Conservation (phyloP, 257 asterid genomes). For the Solanum lycopersicoides region DNA sequence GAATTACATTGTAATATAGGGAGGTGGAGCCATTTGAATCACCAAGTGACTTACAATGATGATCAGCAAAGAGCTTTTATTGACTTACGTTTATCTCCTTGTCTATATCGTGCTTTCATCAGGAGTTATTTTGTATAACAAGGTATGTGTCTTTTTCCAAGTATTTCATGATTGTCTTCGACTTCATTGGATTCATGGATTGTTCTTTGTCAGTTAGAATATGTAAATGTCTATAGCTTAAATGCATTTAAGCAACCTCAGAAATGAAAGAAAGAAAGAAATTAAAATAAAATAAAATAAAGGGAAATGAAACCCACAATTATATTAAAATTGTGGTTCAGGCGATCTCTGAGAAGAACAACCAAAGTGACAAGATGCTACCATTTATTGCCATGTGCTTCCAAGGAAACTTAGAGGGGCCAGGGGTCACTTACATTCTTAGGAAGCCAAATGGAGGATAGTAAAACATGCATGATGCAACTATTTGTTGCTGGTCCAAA, state of each 20-base stretch:
- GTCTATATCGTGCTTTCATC: slow-evolving; percentile 76
- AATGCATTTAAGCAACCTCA: background rate
- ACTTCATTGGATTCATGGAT: background rate
- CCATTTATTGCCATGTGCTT: background rate
- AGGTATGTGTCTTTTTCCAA: slow-evolving; percentile 32
- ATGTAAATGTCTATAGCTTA: background rate
- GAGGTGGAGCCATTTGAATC: background rate
- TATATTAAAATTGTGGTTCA: background rate
- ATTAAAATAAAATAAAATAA: background rate
- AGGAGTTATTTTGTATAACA: slow-evolving; percentile 89
- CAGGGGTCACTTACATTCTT: background rate
- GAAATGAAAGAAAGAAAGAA: background rate
- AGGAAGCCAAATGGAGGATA: background rate
- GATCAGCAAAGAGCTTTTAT: slow-evolving; percentile 72
- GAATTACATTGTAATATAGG: background rate
- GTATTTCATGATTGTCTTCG: background rate
- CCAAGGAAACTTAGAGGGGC: background rate
- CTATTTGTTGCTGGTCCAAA: background rate
- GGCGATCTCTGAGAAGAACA: background rate
- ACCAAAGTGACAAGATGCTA: background rate
- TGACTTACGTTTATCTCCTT: slow-evolving; percentile 77
- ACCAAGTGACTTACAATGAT: slow-evolving; percentile 17
- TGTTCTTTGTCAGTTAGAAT: background rate
- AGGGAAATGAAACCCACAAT: background rate
- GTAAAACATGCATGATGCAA: background rate